Evolutionary conservation across 2,329 filamentous ascomycete species (phyloP).

Genomic region (Didymosphaeria variabile): DNA sequence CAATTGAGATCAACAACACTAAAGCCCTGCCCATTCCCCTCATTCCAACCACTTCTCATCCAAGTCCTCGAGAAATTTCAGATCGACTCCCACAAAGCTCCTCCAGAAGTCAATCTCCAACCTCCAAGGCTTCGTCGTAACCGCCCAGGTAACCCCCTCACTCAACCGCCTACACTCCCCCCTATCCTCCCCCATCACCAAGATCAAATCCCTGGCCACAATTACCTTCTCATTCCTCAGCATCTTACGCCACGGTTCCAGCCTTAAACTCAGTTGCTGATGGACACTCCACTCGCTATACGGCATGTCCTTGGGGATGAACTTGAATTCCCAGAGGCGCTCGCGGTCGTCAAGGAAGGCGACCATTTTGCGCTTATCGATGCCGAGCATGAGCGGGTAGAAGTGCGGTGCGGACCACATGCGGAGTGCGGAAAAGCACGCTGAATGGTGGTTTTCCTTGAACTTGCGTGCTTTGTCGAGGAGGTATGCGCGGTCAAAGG

Average conservation of each 20-base stretch:
- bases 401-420: slow-evolving; percentile 61
- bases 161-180: slow-evolving; percentile 52
- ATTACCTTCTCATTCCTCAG: slow-evolving; percentile 50
- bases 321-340: slow-evolving; percentile 59
- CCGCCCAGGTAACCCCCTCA: slow-evolving; percentile 54
- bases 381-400: slow-evolving; percentile 58
- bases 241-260: slow-evolving; percentile 41
- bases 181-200: slow-evolving; percentile 58
- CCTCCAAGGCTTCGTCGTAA: slow-evolving; percentile 60
- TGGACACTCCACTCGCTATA: slow-evolving; percentile 57
- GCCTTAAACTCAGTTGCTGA: slow-evolving; percentile 43
- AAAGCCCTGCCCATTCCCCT: background rate
- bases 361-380: slow-evolving; percentile 44
- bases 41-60: slow-evolving; percentile 52
- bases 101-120: slow-evolving; percentile 62
- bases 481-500: slow-evolving; percentile 43
- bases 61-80: slow-evolving; percentile 55
- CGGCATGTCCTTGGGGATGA: slow-evolving; percentile 59
- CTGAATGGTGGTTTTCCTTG: slow-evolving; percentile 27
- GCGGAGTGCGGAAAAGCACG: slow-evolving; percentile 56
- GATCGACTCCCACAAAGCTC: slow-evolving; percentile 60
- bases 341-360: slow-evolving; percentile 55
- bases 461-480: slow-evolving; percentile 45
- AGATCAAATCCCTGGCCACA: slow-evolving; percentile 54
- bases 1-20: background rate